Conservation (phyloP, 768 basidiomycete genomes). For the Pluteus cervinus region DNA sequence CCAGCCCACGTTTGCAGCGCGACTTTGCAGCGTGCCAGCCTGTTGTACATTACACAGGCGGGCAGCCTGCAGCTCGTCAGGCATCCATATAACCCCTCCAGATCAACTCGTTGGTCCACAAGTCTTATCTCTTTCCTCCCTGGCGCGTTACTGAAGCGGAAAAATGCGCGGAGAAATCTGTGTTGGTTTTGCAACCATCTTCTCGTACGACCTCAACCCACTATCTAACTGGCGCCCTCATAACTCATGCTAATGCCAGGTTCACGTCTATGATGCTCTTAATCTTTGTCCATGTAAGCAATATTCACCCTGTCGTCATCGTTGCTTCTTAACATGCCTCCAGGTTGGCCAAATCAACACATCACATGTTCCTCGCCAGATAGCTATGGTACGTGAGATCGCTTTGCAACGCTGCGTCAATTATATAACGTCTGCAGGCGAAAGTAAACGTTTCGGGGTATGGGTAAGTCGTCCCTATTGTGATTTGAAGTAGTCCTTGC, state of each 20-base stretch:
- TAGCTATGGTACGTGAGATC: slow-evolving; percentile 57
- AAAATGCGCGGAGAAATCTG: slow-evolving; percentile 73
- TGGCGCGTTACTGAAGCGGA: too few relatives aligned
- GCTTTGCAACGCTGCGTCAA: background rate
- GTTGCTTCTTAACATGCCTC: slow-evolving; percentile 16
- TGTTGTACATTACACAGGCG: too few relatives aligned
- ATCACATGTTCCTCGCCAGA: slow-evolving; percentile 60
- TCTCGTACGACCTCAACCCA: slow-evolving; percentile 50
- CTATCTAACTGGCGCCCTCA: slow-evolving; percentile 10
- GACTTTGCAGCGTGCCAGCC: too few relatives aligned
- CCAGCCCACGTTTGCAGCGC: too few relatives aligned
- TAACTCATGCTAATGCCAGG: slow-evolving; percentile 21
- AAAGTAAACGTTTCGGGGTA: slow-evolving; percentile 66
- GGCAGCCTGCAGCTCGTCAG: too few relatives aligned
- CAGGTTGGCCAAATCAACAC: slow-evolving; percentile 84
- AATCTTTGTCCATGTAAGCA: slow-evolving; percentile 76
- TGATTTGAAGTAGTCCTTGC: slow-evolving; percentile 1
- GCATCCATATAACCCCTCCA: too few relatives aligned
- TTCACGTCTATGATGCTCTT: slow-evolving; percentile 53
- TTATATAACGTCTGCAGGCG: slow-evolving; percentile 33
- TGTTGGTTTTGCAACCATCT: slow-evolving; percentile 61
- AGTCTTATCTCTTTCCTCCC: too few relatives aligned
- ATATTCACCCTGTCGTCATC: slow-evolving; percentile 7
- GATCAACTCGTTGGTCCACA: too few relatives aligned
- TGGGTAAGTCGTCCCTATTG: slow-evolving; percentile 39